Evolutionary conservation across 1,284 basidiomycete species (phyloP), one percentile per base, ranked within the genome.

Genomic region (Apiotrichum veenhuisii): DNA sequence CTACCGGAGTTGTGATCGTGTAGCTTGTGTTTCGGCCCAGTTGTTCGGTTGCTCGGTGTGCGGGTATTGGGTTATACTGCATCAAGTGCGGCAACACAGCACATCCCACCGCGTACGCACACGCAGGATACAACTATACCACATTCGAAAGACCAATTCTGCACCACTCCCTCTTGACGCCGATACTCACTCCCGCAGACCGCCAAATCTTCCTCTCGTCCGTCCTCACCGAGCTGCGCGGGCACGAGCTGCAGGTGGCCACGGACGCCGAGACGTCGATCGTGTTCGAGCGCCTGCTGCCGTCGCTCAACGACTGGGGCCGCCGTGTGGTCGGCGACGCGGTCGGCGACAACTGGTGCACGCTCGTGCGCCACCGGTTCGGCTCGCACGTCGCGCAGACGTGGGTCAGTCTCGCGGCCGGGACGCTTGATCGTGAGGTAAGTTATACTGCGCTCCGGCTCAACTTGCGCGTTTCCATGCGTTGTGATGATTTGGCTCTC

Each of bases 341-440:
- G 57, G 78, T 97, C 62, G 83, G 83, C 55, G 91, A 89, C 70
- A 89, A 88, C 86, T 93, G 77, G 84, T 87, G 85, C 60, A 72
- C 80, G 42, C 80, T 95, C 18, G 79, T 85, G 37, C 84, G 81
- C 66, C 89, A 96, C 70, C 83, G 92, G 23, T 93, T 92, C 77
- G 90, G 88, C 18, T 93, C 90, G 25, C 93, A 96, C 82, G 92
- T 95, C 11, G 87, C 87, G 63, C 92, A 96, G 74, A 95, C 91
- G 0, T 79, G 94, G 62, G 81, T 95, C 63, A 82, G 82, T 5
- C 82, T 91, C 8, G 85, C 86, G 0, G 78, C 77, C n/a, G 82
- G 86, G 45, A 91, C 91, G 0, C 77, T 93, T 25, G 82, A 85
- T 47, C 82, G 92, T 67, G 93, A 97, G 83, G 91, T 90, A 58